Conservation (phyloP, 179 eudicot genomes). For the Beta corolliflora region DNA sequence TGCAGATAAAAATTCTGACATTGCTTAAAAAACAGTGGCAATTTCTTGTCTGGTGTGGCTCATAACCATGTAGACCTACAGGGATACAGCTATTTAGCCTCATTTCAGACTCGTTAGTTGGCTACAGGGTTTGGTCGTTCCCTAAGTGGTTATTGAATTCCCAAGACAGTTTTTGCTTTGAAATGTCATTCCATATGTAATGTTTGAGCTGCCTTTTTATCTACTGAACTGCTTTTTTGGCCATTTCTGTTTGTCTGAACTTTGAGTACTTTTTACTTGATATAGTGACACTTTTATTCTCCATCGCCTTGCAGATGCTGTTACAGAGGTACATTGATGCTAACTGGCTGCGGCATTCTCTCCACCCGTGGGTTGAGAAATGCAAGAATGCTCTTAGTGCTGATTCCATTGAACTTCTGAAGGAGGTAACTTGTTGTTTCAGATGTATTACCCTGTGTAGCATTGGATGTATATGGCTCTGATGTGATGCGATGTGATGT, state of each 20-base stretch:
- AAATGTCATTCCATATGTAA: background rate
- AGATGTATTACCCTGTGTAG: background rate
- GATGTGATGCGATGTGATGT: no score
- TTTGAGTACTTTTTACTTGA: background rate
- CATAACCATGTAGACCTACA: background rate
- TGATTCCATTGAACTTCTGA: slow-evolving; percentile 77
- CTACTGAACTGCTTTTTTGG: background rate
- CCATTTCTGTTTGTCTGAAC: background rate
- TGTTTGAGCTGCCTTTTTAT: slow-evolving; percentile 10
- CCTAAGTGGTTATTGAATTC: background rate
- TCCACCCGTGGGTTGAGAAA: slow-evolving; percentile 60
- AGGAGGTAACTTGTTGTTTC: slow-evolving; percentile 56
- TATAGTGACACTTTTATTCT: background rate
- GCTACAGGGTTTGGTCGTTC: slow-evolving; percentile 9
- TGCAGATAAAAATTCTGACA: background rate
- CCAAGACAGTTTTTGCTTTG: slow-evolving; percentile 7
- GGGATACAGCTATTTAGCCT: background rate
- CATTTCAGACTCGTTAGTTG: background rate
- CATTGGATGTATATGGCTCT: background rate
- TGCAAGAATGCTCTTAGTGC: slow-evolving; percentile 79
- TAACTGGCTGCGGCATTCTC: slow-evolving; percentile 71
- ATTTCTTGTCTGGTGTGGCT: background rate
- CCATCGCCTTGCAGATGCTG: slow-evolving; percentile 59
- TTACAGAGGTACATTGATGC: slow-evolving; percentile 55
- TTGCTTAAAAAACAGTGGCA: background rate